Percentiles rank a stretch among this genome's conserved stretches.
These are phyloP conservation scores for Colletotrichum lentis DNA, from an alignment of 2,329 filamentous ascomycete genomes.

Conservation along the genomic window DNA sequence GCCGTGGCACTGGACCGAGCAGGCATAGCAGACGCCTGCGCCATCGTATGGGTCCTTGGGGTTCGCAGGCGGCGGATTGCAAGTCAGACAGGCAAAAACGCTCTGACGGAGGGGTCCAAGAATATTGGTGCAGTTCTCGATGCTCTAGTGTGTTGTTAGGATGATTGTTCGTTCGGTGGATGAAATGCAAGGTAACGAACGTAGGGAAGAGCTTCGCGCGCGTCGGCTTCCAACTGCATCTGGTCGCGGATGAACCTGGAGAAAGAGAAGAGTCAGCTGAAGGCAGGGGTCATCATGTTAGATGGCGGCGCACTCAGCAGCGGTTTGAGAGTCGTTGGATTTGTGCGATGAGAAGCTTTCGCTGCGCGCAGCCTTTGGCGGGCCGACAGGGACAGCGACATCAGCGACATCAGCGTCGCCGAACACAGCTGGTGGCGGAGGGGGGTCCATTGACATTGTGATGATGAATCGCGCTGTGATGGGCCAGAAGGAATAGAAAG, in stretches of 20 bases:
- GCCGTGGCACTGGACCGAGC: conserved; percentile 95
- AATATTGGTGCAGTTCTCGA: conserved; percentile 90
- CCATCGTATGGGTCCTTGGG: conserved; percentile 70
- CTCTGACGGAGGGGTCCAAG: conserved; percentile 87
- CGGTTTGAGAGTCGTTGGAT: conserved; percentile 75
- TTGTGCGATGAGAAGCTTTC: conserved; percentile 67
- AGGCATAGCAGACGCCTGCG: conserved; percentile 94
- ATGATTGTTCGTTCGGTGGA: not conserved
- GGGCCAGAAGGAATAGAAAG: not conserved
- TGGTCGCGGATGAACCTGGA: conserved; percentile 85
- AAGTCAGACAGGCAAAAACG: conserved; percentile 92
- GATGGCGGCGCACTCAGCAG: conserved; percentile 66
- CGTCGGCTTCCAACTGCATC: conserved; percentile 90
- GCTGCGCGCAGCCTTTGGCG: conserved; percentile 52
- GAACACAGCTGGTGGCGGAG: conserved; percentile 43
- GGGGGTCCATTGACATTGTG: conserved; percentile 51
- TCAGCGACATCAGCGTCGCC: conserved; percentile 40
- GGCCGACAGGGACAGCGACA: conserved; percentile 37
- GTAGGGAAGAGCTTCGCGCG: conserved; percentile 92
- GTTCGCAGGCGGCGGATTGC: conserved; percentile 78
- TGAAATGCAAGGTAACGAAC: conserved; percentile 60
- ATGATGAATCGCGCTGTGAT: not conserved
- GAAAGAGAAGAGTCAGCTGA: not conserved
- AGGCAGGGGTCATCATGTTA: not conserved
- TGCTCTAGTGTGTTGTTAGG: conserved; percentile 67